Base-by-base conservation (phyloP, 441 rosid species). In the Flueggea neowawraea region DNA sequence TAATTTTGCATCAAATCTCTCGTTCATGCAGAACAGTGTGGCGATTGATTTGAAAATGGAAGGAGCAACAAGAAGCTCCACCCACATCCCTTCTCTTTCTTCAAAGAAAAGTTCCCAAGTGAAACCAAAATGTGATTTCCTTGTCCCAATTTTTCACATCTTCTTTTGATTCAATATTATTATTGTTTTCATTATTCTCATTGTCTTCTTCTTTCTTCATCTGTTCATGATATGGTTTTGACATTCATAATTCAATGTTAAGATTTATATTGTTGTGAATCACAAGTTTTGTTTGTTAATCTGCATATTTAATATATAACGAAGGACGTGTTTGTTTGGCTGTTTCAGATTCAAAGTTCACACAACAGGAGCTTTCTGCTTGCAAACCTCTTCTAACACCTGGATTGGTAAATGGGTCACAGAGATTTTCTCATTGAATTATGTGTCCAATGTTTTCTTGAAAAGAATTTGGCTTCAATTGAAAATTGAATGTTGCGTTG, bases 331-430 rank as follows among this genome's bases (percentile, higher is more conserved):
- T 6, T 65, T 63, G 22, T 44, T 51, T 2, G 6, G 5, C 28
- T 58, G 6, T 12, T 74, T 52, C 87, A 94, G 99, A 94, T 80
- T 89, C 99, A 2, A 86, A 79, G 74, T 94, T 94, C 69, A 81
- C 97, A 10, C 99, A 94, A 43, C 99, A 89, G 69, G 97, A 94
- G 62, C 97, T 94, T 75, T 96, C 97, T 39, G 99, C 99, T 65
- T 91, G 96, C 80, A 94, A 94, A 72, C 96, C 95, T 0, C 91
- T 94, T 60, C 86, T 94, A 16, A 94, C 97, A 5, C 97, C 99
- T 36, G 75, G 87, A 76, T 84, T 92, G 95, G 98, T 90, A 74
- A 60, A 74, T 44, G 48, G 64, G 63, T 64, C 22, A 16, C 4
- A 22, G 45, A 31, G 1, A n/a, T 55, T 44, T 12, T 57, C 16